Conservation (phyloP, 768 basidiomycete genomes). For the Boletus reticuloceps region DNA sequence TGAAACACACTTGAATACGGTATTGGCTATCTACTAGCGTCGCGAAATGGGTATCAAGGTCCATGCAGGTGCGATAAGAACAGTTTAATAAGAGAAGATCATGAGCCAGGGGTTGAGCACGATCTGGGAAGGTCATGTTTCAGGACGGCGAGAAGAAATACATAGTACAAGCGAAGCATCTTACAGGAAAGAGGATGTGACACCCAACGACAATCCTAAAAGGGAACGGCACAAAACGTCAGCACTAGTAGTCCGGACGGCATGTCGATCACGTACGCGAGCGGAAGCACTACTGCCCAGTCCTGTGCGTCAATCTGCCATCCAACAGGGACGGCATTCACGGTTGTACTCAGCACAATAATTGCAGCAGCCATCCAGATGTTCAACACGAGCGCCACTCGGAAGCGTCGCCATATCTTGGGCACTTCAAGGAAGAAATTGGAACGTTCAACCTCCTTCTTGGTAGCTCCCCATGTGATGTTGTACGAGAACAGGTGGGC, state of each 20-base stretch:
- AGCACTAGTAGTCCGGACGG: neutral
- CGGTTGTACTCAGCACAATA: constrained; percentile 48
- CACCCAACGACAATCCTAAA: constrained; percentile 50
- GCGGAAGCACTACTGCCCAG: constrained; percentile 76
- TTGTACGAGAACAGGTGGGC: constrained; percentile 60
- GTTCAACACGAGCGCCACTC: constrained; percentile 56
- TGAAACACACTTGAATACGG: too few relatives aligned
- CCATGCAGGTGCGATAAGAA: neutral
- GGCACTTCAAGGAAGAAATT: constrained; percentile 89
- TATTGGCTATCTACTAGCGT: neutral
- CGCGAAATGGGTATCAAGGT: neutral
- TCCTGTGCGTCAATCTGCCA: constrained; percentile 60
- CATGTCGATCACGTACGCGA: constrained; percentile 41
- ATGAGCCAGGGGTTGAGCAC: constrained; percentile 87
- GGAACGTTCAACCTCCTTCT: constrained; percentile 85
- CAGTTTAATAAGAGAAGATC: constrained; percentile 62
- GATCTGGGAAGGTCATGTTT: constrained; percentile 44
- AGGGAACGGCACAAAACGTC: neutral
- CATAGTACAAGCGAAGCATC: constrained; percentile 28
- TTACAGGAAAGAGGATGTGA: constrained; percentile 74
- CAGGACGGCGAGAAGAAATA: constrained; percentile 25
- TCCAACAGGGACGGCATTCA: constrained; percentile 50
- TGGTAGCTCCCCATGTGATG: constrained; percentile 57
- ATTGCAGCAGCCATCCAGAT: constrained; percentile 50
- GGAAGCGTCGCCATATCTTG: constrained; percentile 76